Evolutionary conservation across 228 moss, liverwort and hornwort genomes (phyloP).

Genomic region (Sphagnum magellanicum): DNA sequence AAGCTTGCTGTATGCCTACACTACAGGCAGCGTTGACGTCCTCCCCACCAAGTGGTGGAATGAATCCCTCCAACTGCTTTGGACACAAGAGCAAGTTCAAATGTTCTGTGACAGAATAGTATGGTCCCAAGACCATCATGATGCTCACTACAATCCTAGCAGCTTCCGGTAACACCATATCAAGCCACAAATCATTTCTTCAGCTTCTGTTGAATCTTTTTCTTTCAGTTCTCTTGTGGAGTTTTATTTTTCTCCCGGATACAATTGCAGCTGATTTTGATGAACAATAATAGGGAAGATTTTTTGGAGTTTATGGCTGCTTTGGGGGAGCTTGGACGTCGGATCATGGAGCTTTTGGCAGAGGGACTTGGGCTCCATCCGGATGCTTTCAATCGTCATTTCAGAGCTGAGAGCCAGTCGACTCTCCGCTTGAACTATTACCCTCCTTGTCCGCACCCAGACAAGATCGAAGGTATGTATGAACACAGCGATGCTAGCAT

Average conservation of each 20-base stretch:
- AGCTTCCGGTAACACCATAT: constrained; percentile 24
- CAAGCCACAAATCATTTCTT: neutral
- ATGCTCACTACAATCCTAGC: neutral
- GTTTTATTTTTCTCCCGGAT: neutral
- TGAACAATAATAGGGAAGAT: constrained; percentile 10
- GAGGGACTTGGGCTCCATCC: constrained; percentile 23
- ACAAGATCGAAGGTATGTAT: constrained; percentile 37
- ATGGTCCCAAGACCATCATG: neutral
- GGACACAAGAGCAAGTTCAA: neutral
- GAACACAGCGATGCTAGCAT: constrained; percentile 43
- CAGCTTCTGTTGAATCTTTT: neutral
- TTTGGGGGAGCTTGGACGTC: constrained; percentile 20
- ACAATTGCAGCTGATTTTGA: neutral
- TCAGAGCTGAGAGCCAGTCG: constrained; percentile 11
- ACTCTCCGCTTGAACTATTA: constrained; percentile 36
- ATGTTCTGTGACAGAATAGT: constrained; percentile 2
- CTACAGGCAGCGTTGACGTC: constrained; percentile 18
- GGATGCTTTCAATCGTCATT: constrained; percentile 18
- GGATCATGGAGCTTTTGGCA: constrained; percentile 23
- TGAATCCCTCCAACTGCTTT: neutral
- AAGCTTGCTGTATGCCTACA: neutral
- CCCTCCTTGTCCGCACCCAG: constrained; percentile 59
- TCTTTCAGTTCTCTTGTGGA: neutral
- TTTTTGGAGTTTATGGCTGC: constrained; percentile 11
- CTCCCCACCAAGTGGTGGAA: neutral